Evolutionary conservation across 495 filamentous ascomycete species (phyloP).

Genomic region (Extremus antarcticus): DNA sequence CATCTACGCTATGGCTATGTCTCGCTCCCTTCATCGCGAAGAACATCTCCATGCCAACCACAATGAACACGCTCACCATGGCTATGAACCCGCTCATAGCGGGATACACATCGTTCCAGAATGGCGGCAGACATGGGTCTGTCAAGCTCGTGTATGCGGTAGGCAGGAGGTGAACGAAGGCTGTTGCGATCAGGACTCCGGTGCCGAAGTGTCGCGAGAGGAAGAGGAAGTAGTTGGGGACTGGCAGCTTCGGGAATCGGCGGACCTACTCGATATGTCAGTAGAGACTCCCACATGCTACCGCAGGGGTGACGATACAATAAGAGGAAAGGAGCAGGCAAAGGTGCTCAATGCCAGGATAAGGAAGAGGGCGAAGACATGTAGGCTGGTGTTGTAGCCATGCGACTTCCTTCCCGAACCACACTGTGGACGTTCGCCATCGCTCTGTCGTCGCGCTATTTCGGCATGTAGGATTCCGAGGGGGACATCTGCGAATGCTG

Average conservation of each 20-base stretch:
- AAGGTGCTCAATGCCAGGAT: constrained; percentile 25
- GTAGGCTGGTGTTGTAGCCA: constrained; percentile 32
- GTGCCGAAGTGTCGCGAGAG: constrained; percentile 39
- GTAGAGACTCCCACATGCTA: neutral
- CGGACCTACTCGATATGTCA: constrained; percentile 9
- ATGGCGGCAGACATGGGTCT: constrained; percentile 35
- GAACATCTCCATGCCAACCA: constrained; percentile 38
- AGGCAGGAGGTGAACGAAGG: constrained; percentile 38
- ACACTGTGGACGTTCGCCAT: constrained; percentile 22
- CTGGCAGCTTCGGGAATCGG: constrained; percentile 29
- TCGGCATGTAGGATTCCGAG: constrained; percentile 27
- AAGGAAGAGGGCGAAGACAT: constrained; percentile 33
- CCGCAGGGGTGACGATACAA: constrained; percentile 3
- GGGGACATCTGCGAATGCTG: constrained; percentile 19
- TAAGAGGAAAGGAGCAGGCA: constrained; percentile 36
- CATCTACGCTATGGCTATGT: constrained; percentile 22
- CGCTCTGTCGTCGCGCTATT: constrained; percentile 26
- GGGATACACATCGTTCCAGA: constrained; percentile 37
- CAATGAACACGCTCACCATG: constrained; percentile 31
- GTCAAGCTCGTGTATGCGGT: constrained; percentile 35
- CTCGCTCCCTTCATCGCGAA: constrained; percentile 33
- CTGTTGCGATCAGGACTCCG: constrained; percentile 39
- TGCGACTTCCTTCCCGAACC: constrained; percentile 22
- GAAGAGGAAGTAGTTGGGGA: constrained; percentile 35
- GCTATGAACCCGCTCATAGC: constrained; percentile 36